Evolutionary conservation across 2,329 filamentous ascomycete genomes (phyloP).

Genomic region (Fusarium cicatricum): DNA sequence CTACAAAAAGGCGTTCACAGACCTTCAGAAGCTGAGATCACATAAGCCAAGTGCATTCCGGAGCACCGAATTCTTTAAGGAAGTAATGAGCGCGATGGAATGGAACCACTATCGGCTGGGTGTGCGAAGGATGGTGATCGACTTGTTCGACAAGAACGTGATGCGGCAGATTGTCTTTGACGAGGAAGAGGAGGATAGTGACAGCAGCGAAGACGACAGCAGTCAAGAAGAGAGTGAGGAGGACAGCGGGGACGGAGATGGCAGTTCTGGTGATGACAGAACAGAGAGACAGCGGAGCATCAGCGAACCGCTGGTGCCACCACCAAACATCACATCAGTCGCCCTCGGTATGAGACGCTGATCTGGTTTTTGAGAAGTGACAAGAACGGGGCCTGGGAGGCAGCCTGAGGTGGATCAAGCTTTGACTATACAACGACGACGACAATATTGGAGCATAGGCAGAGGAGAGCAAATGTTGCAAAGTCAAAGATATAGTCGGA

Average conservation of each 20-base stretch:
- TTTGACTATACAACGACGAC: conserved; percentile 33
- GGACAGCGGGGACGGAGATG: conserved; percentile 55
- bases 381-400: background rate
- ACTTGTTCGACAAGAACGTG: conserved; percentile 92
- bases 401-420: conserved; percentile 13
- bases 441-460: conserved; percentile 23
- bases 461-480: background rate
- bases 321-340: conserved; percentile 46
- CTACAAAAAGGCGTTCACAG: conserved; percentile 84
- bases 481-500: conserved; percentile 1
- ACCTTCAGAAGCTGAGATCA: conserved; percentile 81
- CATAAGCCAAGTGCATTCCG: conserved; percentile 79
- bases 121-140: conserved; percentile 88
- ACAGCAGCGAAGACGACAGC: conserved; percentile 64
- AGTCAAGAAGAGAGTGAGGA: conserved; percentile 56
- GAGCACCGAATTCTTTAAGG: conserved; percentile 80
- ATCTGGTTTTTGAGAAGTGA: conserved; percentile 1
- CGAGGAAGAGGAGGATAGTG: conserved; percentile 60
- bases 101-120: conserved; percentile 88
- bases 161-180: conserved; percentile 85
- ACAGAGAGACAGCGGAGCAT: conserved; percentile 67
- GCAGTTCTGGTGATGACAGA: conserved; percentile 60
- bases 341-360: conserved; percentile 46
- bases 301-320: conserved; percentile 51
- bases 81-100: conserved; percentile 85